These are phyloP conservation scores for Aspergillus heteromorphus DNA, from an alignment of 495 filamentous ascomycete species.

Conservation along the genomic window DNA sequence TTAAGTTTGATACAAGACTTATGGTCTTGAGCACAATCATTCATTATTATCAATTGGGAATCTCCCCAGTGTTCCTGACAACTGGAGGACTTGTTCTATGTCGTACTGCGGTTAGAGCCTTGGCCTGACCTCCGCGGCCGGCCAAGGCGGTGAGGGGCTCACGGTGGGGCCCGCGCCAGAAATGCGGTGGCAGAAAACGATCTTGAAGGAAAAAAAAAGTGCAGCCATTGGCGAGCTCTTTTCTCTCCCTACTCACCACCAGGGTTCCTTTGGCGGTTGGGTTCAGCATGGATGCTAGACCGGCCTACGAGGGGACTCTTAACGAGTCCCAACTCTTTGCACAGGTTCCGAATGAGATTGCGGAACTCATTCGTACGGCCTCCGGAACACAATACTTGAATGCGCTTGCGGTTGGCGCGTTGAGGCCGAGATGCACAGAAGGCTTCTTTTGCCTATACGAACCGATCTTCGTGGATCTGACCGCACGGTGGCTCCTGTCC, in stretches of 20 bases:
- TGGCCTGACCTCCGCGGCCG: slow-evolving; percentile 27
- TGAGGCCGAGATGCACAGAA: slow-evolving; percentile 60
- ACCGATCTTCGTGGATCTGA: slow-evolving; percentile 69
- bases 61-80: background rate
- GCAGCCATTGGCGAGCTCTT: slow-evolving; percentile 17
- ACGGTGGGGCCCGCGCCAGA: slow-evolving; percentile 28
- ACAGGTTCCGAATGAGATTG: slow-evolving; percentile 59
- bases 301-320: slow-evolving; percentile 42
- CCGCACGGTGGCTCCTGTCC: slow-evolving; percentile 63
- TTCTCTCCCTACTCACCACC: slow-evolving; percentile 19
- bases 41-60: too few relatives aligned
- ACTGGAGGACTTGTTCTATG: slow-evolving; percentile 1
- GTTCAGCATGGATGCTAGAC: slow-evolving; percentile 38
- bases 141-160: slow-evolving; percentile 30
- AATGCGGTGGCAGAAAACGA: slow-evolving; percentile 31
- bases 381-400: slow-evolving; percentile 62
- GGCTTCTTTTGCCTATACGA: slow-evolving; percentile 66
- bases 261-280: slow-evolving; percentile 35
- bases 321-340: slow-evolving; percentile 42
- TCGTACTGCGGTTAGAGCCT: slow-evolving; percentile 13
- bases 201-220: slow-evolving; percentile 30
- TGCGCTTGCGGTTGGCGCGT: slow-evolving; percentile 59
- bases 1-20: too few relatives aligned
- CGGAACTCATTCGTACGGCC: slow-evolving; percentile 57
- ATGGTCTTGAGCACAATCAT: too few relatives aligned